Base-by-base conservation (phyloP, 306 rosid genomes). In the Myrica gale region DNA sequence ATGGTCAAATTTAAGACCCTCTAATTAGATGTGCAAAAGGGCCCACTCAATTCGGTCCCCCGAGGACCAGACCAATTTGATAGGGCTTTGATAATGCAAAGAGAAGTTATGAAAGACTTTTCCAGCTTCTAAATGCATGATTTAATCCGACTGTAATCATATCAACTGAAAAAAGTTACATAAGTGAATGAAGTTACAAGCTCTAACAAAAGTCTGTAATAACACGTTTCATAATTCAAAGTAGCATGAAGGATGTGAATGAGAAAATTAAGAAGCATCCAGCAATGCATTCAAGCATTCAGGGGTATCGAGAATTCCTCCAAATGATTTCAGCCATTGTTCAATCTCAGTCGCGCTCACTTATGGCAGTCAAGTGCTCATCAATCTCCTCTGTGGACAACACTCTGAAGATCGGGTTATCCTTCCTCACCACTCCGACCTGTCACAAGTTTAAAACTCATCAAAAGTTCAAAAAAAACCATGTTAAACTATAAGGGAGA, bases 341-440 rank as follows among this genome's bases (percentile, higher is more conserved):
- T 17, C 37, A 4, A 66, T 66, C 82, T 92, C 89, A 96, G 78
- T 96, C 99, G 15, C 98, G 97, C 87, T 96, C 99, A 19, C 99
- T 96, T 51, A 96, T 96, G 39, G 99, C 97, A 70, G 97, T 96
- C 98, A 96, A 84, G 85, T 96, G 98, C 84, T 96, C 99, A 47
- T 96, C 99, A 68, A 96, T 86, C 85, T 96, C 99, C 58, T 96
- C 99, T 0, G 93, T 90, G 19, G 93, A 80, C 84, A 96, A 69
- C 76, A 90, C 97, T 84, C 97, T 88, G 61, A 96, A 96, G 60
- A 80, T 84, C 0, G 96, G 98, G 71, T 82, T 89, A 8, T 85
- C 99, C 83, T 79, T 77, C 70, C 78, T 81, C 85, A 96, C 99
- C 68, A 96, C 99, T 72, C 99, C 99, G 63, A 96, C 99, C 99